phyloP scores from a whole-genome alignment of 805 yeast species.

The Metschnikowia baotianmanensis region DNA sequence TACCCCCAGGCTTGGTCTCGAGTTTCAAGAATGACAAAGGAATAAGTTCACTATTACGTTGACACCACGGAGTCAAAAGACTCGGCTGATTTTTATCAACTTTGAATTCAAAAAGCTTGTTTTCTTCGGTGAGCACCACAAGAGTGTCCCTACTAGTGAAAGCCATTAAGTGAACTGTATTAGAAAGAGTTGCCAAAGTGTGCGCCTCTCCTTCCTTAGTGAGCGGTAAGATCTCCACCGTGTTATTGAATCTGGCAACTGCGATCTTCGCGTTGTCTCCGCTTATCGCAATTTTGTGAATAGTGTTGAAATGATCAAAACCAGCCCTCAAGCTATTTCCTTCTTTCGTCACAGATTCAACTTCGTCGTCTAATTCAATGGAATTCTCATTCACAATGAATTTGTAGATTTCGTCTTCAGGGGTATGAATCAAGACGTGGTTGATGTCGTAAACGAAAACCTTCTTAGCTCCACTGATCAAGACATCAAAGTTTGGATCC shows the following conservation, averaged over 20 bases:
- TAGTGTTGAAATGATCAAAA: constrained; percentile 47
- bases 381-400: constrained; percentile 31
- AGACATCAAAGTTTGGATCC: constrained; percentile 37
- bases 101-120: constrained; percentile 66
- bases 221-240: constrained; percentile 50
- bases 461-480: constrained; percentile 55
- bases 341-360: constrained; percentile 27
- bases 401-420: constrained; percentile 58
- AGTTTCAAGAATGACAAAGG: constrained; percentile 59
- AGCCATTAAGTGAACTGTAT: constrained; percentile 58
- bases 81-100: constrained; percentile 15
- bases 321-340: constrained; percentile 22
- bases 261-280: constrained; percentile 47
- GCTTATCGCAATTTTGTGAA: constrained; percentile 52
- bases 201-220: constrained; percentile 25
- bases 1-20: constrained; percentile 71
- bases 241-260: constrained; percentile 62
- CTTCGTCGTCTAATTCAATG: constrained; percentile 40
- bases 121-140: constrained; percentile 68
- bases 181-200: constrained; percentile 57
- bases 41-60: constrained; percentile 66
- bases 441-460: constrained; percentile 46
- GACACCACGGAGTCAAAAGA: constrained; percentile 74
- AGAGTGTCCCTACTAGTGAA: constrained; percentile 53
- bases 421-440: constrained; percentile 51